A percentile compares a stretch with the other conserved stretches of the same genome.
phyloP scores from a whole-genome alignment of 2,329 filamentous ascomycete species.

The Nemania bipapillata region DNA sequence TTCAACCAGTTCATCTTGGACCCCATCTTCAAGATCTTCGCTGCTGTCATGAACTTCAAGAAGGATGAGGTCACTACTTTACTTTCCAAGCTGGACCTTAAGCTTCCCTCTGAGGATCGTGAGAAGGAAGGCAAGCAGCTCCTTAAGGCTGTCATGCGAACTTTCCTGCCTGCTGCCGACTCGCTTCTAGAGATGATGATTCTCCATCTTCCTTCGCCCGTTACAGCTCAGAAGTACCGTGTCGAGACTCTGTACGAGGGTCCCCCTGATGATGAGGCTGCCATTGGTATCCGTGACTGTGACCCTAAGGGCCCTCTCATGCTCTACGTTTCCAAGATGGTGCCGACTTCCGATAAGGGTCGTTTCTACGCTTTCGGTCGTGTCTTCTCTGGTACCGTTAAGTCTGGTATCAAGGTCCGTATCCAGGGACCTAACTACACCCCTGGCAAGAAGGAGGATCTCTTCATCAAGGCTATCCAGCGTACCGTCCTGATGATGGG shows the following conservation, averaged over 20 bases:
- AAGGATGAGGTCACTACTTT: constrained; percentile 87
- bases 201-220: constrained; percentile 95
- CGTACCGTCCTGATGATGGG: constrained; percentile 99
- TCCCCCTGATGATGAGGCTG: constrained; percentile 89
- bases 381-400: constrained; percentile 99
- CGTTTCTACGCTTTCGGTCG: constrained; percentile 99
- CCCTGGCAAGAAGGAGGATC: constrained; percentile 97
- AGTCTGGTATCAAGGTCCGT: constrained; percentile 98
- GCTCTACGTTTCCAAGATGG: constrained; percentile 99
- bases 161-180: constrained; percentile 98
- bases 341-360: constrained; percentile 98
- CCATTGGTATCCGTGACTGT: constrained; percentile 97
- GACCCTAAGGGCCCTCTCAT: constrained; percentile 98
- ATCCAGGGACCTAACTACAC: constrained; percentile 99
- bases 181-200: constrained; percentile 99
- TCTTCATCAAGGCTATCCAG: constrained; percentile 99
- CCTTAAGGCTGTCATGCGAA: constrained; percentile 97
- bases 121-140: constrained; percentile 97
- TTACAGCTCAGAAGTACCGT: constrained; percentile 97
- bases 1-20: constrained; percentile 99
- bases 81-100: constrained; percentile 92
- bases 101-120: constrained; percentile 86
- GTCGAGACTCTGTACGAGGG: constrained; percentile 98
- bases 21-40: constrained; percentile 99
- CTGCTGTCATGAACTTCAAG: constrained; percentile 97